Evolutionary conservation across 1,139 yeast genomes (phyloP), one percentile per base, ranked within the genome.

Genomic region (Insectozyma bohioensis): DNA sequence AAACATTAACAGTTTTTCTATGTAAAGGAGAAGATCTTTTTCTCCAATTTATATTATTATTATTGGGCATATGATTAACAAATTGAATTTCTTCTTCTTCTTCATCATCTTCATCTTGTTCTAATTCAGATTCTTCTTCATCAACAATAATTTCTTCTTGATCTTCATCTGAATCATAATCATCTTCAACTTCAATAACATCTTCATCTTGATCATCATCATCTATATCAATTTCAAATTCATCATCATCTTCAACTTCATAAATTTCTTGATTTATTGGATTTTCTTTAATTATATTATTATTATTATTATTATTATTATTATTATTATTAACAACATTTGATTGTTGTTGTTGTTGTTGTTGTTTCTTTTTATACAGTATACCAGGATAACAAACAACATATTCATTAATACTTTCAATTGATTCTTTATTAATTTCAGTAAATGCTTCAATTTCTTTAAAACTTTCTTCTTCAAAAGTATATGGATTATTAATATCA

Each of bases 401-500:
- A 38, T 52, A 64, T 30, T 60, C 46, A 10, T 49, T 53, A 4
- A 54, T 30, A 20, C 35, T 28, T 21, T 27, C 39, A n/a, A 21
- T 28, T 29, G 46, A 31, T 14, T 43, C 43, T 18, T 36, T 30
- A 14, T 37, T 34, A 26, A 67, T 56, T 15, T 61, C 69, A 28
- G 60, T 68, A 35, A 67, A 51, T 23, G 52, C 40, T 30, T 64
- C 70, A 15, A 69, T 59, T 36, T 68, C 74, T 33, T 58, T 63
- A 21, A 43, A 47, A 0, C 79, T 72, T 42, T 78, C 82, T 21
- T 67, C 72, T 43, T 77, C 83, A 35, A 75, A 59, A 12, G 74
- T 63, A 45, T 79, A 63, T 6, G 83, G 74, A 50, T 80, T 83
- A 30, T 68, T 68, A 12, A 82, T 61, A 51, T 81, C 88, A 54